Base-by-base conservation (phyloP, 2,329 filamentous ascomycete genomes). In the Trichoderma sp. region DNA sequence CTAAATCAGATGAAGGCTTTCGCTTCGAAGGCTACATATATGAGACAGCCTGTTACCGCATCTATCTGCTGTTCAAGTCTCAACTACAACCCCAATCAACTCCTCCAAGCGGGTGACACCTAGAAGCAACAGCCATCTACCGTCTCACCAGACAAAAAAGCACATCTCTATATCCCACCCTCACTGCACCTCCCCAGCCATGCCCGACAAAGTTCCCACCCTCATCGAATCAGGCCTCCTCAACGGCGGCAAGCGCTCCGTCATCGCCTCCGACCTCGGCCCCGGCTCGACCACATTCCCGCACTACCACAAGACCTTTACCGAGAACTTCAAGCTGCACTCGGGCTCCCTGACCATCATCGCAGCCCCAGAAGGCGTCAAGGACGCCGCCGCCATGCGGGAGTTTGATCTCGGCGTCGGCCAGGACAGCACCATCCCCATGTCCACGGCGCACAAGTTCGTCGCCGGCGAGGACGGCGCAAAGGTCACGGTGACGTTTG, bases 221-320 rank as follows among this genome's bases (percentile, higher is more conserved):
- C 41, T 63, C 15, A 19, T 56, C 4, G 61, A 63, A 24, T 39
- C 61, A 30, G 61, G 61, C 44, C 21, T 63, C 28, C 30, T 56
- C 10, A 63, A 63, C 34, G 51, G 51, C 43, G 61, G 61, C 51
- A 63, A 63, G 30, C 61, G 61, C 5, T 63, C 51, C 3, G 44
- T 56, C 14, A 15, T 63, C 15, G 61, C 55, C 43, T 56, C 61
- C 15, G 50, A 55, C 15, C 21, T 56, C 5, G 61, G 61, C 14
- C 41, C 61, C 1, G 61, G 61, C 19, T 47, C 61, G 7, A 63
- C 61, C 17, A 63, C 61, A 2, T 63, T 63, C 19, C 61, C 61
- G 10, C 61, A 63, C 19, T 63, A 56, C 15, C 61, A 63, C 24
- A 63, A 43, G 1, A 28, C 19, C 21, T 63, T 63, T 19, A 56